Conservation (phyloP, 1,284 basidiomycete species). For the Schizopora paradoxa region DNA sequence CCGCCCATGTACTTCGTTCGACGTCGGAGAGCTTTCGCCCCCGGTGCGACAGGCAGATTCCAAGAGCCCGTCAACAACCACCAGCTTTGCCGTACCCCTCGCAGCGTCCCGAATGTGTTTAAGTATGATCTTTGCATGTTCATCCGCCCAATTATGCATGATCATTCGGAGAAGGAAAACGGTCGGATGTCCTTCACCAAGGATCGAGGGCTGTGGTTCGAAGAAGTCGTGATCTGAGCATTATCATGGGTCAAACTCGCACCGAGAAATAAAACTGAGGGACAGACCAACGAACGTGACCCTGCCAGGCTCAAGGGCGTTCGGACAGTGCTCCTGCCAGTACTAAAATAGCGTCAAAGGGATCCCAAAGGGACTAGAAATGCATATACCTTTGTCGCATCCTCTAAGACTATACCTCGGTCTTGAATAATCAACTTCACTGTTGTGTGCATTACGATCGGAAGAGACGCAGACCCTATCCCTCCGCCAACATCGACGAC, state of each 20-base stretch:
- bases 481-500: slow-evolving; percentile 21
- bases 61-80: slow-evolving; percentile 14
- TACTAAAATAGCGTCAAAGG: too few species aligned
- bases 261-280: too few species aligned
- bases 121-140: slow-evolving; percentile 4
- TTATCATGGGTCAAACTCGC: too few species aligned
- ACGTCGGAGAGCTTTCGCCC: too few species aligned
- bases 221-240: too few species aligned
- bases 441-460: slow-evolving; percentile 3
- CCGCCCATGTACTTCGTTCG: too few species aligned
- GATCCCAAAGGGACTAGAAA: too few species aligned
- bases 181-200: too few species aligned
- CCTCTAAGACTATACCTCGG: slow-evolving; percentile 1
- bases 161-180: slow-evolving; percentile 15
- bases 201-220: slow-evolving; percentile 21
- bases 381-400: slow-evolving; percentile 14
- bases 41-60: slow-evolving; percentile 7
- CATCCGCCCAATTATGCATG: slow-evolving; percentile 18
- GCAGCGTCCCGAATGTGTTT: slow-evolving; percentile 15
- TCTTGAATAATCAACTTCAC: slow-evolving; percentile 19
- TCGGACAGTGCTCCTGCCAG: too few species aligned
- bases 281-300: too few species aligned
- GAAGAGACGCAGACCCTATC: slow-evolving; percentile 11
- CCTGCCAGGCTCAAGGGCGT: too few species aligned
- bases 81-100: slow-evolving; percentile 16